These are phyloP conservation scores for Leucogyrophana mollusca DNA, from an alignment of 768 basidiomycete species.

Conservation along the genomic window DNA sequence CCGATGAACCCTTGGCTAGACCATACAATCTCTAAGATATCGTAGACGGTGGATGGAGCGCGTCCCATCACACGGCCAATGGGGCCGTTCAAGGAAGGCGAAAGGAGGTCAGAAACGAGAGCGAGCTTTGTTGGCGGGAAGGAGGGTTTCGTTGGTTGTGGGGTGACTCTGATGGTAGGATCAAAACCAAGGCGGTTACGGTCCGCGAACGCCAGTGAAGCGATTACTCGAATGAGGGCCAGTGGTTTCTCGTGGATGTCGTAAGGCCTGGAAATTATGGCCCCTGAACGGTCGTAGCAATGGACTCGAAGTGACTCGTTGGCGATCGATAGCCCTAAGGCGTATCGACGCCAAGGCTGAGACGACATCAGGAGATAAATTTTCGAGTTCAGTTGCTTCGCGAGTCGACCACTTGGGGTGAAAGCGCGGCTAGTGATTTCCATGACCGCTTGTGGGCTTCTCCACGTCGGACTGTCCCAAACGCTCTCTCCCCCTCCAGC, in stretches of 20 bases:
- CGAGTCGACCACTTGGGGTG: too few species aligned
- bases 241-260: accelerated
- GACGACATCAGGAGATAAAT: neutral
- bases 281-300: neutral
- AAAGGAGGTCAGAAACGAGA: too few species aligned
- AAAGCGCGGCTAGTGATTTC: neutral
- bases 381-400: too few species aligned
- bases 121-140: too few species aligned
- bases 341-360: neutral
- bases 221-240: neutral
- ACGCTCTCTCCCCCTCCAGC: neutral
- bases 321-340: neutral
- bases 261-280: neutral
- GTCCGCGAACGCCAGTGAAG: neutral
- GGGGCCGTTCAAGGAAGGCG: too few species aligned
- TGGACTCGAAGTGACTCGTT: neutral
- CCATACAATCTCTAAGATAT: neutral
- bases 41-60: too few species aligned
- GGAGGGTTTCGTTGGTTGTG: too few species aligned
- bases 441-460: too few species aligned
- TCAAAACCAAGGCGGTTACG: neutral
- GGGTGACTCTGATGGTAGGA: too few species aligned
- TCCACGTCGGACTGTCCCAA: too few species aligned
- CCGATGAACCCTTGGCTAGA: neutral
- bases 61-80: too few species aligned